Conservation (phyloP, 805 yeast species). For the Soucietia sequanensis region DNA sequence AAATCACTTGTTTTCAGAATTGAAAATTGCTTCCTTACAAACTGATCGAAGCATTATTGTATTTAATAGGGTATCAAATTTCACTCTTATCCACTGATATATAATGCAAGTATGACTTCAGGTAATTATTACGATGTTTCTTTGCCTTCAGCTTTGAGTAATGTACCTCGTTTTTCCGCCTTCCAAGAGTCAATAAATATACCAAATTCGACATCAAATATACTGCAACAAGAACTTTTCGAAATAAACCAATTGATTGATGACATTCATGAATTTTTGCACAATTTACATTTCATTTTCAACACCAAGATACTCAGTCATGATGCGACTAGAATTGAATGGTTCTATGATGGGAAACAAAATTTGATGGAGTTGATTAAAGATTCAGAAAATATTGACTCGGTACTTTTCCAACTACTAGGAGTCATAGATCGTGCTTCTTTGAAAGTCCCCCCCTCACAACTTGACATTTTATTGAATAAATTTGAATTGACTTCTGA, state of each 20-base stretch:
- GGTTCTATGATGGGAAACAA: constrained; percentile 26
- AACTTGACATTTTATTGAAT: too few species aligned
- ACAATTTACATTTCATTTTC: constrained; percentile 15
- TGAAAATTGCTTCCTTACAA: too few species aligned
- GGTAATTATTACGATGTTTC: too few species aligned
- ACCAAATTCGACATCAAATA: constrained; percentile 9
- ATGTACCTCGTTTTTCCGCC: constrained; percentile 18
- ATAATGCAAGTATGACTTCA: too few species aligned
- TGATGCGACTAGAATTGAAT: constrained; percentile 12
- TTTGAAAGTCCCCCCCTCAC: too few species aligned
- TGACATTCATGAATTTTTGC: constrained; percentile 25
- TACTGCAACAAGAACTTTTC: constrained; percentile 23
- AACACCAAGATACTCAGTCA: constrained; percentile 5
- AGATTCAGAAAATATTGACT: constrained; percentile 23
- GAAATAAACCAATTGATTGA: constrained; percentile 26
- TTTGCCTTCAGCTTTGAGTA: neutral
- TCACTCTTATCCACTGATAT: too few species aligned
- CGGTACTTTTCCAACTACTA: constrained; percentile 20
- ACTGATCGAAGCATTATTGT: too few species aligned
- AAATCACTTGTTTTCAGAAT: too few species aligned
- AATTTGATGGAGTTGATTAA: constrained; percentile 14
- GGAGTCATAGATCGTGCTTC: constrained; percentile 5
- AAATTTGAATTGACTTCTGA: constrained; percentile 28
- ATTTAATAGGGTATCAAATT: too few species aligned
- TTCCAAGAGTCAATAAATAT: constrained; percentile 21